phyloP scores from a whole-genome alignment of 1,284 basidiomycete genomes.

The Phellopilus nigrolimitatus region DNA sequence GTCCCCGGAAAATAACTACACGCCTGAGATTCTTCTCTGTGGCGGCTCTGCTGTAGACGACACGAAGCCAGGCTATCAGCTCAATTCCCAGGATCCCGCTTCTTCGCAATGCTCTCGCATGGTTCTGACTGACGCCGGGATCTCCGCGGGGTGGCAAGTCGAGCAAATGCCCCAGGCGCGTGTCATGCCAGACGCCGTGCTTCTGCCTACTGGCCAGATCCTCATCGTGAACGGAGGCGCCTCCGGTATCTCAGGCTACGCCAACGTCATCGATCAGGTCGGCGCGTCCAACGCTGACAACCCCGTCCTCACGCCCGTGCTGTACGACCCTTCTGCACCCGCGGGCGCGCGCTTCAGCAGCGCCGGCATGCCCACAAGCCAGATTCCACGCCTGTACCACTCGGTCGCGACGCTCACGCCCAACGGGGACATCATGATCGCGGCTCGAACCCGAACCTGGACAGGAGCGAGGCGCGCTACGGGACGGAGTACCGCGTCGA shows the following conservation, averaged over 20 bases:
- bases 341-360: constrained; percentile 59
- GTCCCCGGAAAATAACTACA: constrained; percentile 55
- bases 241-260: constrained; percentile 78
- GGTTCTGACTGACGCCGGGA: constrained; percentile 58
- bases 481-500: constrained; percentile 80
- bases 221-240: constrained; percentile 74
- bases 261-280: constrained; percentile 67
- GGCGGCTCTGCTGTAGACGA: constrained; percentile 74
- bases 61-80: constrained; percentile 47
- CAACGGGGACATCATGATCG: constrained; percentile 66
- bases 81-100: constrained; percentile 67
- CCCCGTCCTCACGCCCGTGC: constrained; percentile 66
- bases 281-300: constrained; percentile 77
- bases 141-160: constrained; percentile 65
- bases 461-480: constrained; percentile 62
- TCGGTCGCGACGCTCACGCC: constrained; percentile 73
- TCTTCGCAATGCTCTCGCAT: constrained; percentile 72
- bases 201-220: constrained; percentile 75
- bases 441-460: constrained; percentile 80
- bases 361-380: constrained; percentile 58
- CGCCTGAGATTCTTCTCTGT: constrained; percentile 70
- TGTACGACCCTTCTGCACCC: constrained; percentile 67
- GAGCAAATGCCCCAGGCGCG: constrained; percentile 72
- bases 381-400: constrained; percentile 81
- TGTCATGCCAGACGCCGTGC: constrained; percentile 76